A percentile compares a stretch with the other conserved stretches of the same genome.
These are phyloP conservation scores for Periglandula ipomoeae DNA, from an alignment of 2,329 filamentous ascomycete species.

Conservation along the genomic window DNA sequence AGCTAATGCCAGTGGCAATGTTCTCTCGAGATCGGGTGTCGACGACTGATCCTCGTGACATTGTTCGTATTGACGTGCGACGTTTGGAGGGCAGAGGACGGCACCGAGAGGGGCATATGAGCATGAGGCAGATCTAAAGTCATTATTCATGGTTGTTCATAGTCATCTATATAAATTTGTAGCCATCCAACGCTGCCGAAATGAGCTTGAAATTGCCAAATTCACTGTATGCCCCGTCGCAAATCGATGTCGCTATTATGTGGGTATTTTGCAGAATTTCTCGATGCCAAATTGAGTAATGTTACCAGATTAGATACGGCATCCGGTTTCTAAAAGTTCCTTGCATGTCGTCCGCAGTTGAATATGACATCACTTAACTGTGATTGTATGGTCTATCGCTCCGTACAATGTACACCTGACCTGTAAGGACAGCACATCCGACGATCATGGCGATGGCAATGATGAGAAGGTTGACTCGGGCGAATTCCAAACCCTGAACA, in stretches of 20 bases:
- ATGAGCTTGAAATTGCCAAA: background rate
- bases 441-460: constrained; percentile 60
- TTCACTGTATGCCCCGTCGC: background rate
- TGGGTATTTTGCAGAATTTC: background rate
- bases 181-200: background rate
- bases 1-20: no score
- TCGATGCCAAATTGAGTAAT: no score
- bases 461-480: constrained; percentile 59
- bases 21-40: no score
- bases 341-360: background rate
- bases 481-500: constrained; percentile 56
- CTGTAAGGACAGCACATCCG: constrained; percentile 51
- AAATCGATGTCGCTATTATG: background rate
- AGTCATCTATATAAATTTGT: background rate
- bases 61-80: no score
- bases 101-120: no score
- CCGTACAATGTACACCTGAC: constrained; percentile 50
- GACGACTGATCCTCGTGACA: no score
- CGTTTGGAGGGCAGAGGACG: no score
- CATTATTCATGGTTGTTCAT: background rate
- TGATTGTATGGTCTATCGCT: constrained; percentile 9
- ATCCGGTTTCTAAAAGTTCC: background rate
- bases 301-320: no score
- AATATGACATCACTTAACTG: background rate
- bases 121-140: background rate